Percentiles rank a stretch among this genome's conserved stretches.
phyloP scores from a whole-genome alignment of 2,329 filamentous ascomycete genomes.

The Elsinoe ampelina region DNA sequence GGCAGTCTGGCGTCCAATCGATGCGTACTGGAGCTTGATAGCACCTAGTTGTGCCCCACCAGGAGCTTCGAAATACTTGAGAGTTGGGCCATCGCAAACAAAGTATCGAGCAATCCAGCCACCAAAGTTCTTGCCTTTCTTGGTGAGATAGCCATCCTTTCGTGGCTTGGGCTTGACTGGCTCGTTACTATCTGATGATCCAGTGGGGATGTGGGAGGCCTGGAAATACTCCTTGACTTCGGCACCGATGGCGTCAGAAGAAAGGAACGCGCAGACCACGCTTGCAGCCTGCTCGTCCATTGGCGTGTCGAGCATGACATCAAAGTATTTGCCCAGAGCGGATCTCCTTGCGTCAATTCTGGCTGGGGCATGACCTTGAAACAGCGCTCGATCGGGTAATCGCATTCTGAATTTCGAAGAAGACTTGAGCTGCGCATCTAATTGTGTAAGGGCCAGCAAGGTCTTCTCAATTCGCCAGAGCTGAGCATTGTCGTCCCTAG shows the following conservation, averaged over 20 bases:
- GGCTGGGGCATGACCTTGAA: conserved; percentile 85
- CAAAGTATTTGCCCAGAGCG: conserved; percentile 77
- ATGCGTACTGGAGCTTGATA: conserved; percentile 81
- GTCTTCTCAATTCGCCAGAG: conserved; percentile 95
- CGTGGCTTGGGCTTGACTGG: conserved; percentile 34
- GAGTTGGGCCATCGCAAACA: conserved; percentile 56
- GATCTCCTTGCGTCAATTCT: conserved; percentile 79
- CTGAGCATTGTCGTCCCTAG: conserved; percentile 64
- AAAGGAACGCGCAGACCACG: conserved; percentile 81
- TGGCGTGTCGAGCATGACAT: conserved; percentile 71
- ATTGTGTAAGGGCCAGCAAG: conserved; percentile 64
- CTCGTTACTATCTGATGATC: neutral
- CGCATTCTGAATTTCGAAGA: conserved; percentile 62
- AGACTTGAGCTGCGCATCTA: conserved; percentile 74
- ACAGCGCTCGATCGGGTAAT: conserved; percentile 76
- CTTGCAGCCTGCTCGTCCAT: conserved; percentile 69
- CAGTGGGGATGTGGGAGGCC: neutral
- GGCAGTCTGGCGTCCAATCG: conserved; percentile 86
- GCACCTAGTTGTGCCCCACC: conserved; percentile 85
- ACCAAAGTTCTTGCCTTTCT: conserved; percentile 96
- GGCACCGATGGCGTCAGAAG: conserved; percentile 52
- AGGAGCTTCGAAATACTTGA: conserved; percentile 87
- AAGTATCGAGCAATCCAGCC: conserved; percentile 89
- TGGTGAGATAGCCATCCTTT: conserved; percentile 87
- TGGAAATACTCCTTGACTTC: conserved; percentile 41